A percentile compares a stretch with the other conserved stretches of the same genome.
phyloP scores from a whole-genome alignment of 148 eudicot species.

The Camellia sinensis region DNA sequence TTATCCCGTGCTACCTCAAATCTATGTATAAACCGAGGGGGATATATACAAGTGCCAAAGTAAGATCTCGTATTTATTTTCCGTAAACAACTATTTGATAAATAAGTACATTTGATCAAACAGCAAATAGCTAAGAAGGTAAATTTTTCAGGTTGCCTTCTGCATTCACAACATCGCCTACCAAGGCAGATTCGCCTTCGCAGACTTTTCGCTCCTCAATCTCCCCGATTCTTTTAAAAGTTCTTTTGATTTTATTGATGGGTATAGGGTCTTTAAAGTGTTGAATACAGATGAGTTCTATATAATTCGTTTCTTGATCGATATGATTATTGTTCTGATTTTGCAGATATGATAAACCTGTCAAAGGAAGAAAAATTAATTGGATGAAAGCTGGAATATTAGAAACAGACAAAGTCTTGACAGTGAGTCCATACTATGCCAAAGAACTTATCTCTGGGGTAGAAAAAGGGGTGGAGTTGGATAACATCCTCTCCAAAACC shows the following conservation, averaged over 20 bases:
- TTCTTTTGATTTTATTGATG: slow-evolving; percentile 81
- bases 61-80: slow-evolving; percentile 2
- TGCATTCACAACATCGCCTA: slow-evolving; percentile 97
- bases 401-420: slow-evolving; percentile 58
- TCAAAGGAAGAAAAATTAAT: slow-evolving; percentile 81
- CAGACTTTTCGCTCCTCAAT: slow-evolving; percentile 67
- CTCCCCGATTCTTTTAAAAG: slow-evolving; percentile 63
- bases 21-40: slow-evolving; percentile 63
- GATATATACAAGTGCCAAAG: slow-evolving; percentile 60
- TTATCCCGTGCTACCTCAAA: slow-evolving; percentile 85
- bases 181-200: slow-evolving; percentile 78
- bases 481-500: slow-evolving; percentile 42
- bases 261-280: slow-evolving; percentile 37
- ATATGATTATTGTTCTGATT: not conserved
- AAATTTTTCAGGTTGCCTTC: slow-evolving; percentile 59
- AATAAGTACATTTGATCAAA: not conserved
- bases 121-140: not conserved
- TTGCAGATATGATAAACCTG: slow-evolving; percentile 66
- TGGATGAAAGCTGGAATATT: slow-evolving; percentile 94
- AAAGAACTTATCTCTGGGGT: slow-evolving; percentile 57
- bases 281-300: not conserved
- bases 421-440: slow-evolving; percentile 91
- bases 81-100: not conserved
- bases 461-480: slow-evolving; percentile 76
- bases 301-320: not conserved